phyloP scores from a whole-genome alignment of 306 rosid genomes.

The Cucumis melo region DNA sequence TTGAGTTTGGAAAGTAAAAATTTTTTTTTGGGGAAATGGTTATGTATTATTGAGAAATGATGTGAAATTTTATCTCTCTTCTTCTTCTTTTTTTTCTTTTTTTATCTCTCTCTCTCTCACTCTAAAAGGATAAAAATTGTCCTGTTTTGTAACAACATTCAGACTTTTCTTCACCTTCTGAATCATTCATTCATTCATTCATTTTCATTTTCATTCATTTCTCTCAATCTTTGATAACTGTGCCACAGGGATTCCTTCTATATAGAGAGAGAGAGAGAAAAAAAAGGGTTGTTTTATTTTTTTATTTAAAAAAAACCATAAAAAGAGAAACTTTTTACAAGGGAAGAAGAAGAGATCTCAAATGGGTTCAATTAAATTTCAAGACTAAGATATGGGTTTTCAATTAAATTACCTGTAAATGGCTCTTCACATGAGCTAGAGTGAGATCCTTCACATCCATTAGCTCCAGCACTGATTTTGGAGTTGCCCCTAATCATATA shows the following conservation, averaged over 20 bases:
- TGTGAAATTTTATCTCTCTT: conserved; percentile 44
- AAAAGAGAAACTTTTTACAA: neutral
- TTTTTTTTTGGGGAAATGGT: conserved; percentile 17
- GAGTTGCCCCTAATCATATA: conserved; percentile 67
- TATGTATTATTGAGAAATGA: conserved; percentile 90
- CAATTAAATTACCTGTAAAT: conserved; percentile 58
- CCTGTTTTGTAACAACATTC: conserved; percentile 23
- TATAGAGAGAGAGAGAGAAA: neutral
- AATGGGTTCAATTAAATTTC: neutral
- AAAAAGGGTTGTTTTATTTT: no score
- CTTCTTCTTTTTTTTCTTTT: neutral
- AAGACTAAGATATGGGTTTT: neutral
- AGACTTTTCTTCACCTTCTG: neutral
- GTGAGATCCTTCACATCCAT: conserved; percentile 98
- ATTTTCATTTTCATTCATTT: neutral
- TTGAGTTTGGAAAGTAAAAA: conserved; percentile 65
- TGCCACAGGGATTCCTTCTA: conserved; percentile 29
- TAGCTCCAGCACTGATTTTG: conserved; percentile 79
- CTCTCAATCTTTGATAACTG: conserved; percentile 29
- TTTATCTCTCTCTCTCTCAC: conserved; percentile 21
- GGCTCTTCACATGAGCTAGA: conserved; percentile 94
- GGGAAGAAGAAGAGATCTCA: neutral
- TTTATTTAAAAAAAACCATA: no score
- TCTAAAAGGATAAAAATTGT: conserved; percentile 66
- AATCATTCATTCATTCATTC: neutral